These are phyloP conservation scores for Euphorbia celastroides DNA, from an alignment of 441 rosid species.

Conservation along the genomic window DNA sequence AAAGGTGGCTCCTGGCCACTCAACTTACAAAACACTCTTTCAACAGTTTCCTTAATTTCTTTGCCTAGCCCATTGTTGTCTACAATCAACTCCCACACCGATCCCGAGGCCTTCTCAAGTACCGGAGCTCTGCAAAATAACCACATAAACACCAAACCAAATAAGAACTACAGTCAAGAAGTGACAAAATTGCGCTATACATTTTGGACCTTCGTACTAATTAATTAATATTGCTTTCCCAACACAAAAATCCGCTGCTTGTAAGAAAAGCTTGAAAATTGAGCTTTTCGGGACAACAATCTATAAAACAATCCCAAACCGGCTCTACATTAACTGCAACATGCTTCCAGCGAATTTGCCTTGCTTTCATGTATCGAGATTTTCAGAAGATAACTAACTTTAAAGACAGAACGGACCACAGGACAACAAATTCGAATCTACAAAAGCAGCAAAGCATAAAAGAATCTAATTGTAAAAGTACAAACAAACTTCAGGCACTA, in stretches of 20 bases:
- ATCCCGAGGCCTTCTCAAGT: conserved; percentile 87
- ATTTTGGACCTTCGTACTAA: too few species aligned
- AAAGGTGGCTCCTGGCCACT: conserved; percentile 75
- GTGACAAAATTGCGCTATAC: background rate
- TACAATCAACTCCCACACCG: conserved; percentile 92
- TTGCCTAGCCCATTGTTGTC: conserved; percentile 73
- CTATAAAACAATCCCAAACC: too few species aligned
- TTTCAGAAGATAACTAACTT: background rate
- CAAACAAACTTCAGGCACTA: background rate
- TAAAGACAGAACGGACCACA: background rate
- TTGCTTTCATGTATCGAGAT: background rate
- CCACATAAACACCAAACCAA: background rate
- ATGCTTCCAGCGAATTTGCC: background rate
- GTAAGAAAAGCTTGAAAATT: too few species aligned
- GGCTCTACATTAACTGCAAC: background rate
- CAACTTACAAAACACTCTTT: conserved; percentile 61
- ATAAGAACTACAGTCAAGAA: background rate
- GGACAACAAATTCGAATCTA: background rate
- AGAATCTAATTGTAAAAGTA: background rate
- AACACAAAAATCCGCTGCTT: too few species aligned
- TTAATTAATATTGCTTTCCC: too few species aligned
- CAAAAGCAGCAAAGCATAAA: background rate
- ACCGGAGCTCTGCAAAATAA: conserved; percentile 57
- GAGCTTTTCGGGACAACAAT: too few species aligned
- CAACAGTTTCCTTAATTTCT: conserved; percentile 61